phyloP scores from a whole-genome alignment of 345 rosid genomes.

The Bruguiera gymnorhiza region DNA sequence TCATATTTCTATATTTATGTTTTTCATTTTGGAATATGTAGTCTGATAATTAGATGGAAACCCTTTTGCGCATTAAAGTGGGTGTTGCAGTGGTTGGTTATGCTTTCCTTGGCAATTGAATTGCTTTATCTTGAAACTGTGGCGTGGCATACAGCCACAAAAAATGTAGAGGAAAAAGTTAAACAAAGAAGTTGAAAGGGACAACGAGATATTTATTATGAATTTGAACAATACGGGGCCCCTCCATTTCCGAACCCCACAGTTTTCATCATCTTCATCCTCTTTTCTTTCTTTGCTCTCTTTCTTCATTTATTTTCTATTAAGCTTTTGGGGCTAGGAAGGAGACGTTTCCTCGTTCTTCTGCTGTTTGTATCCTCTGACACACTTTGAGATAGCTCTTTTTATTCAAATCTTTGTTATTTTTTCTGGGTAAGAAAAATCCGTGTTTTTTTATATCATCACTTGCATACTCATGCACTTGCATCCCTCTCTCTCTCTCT shows the following conservation, averaged over 20 bases:
- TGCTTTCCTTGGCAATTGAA: conserved; percentile 36
- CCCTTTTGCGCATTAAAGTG: conserved; percentile 30
- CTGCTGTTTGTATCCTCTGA: conserved; percentile 66
- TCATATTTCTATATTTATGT: background rate
- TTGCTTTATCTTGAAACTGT: conserved; percentile 56
- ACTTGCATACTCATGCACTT: background rate
- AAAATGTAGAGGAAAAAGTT: conserved; percentile 12
- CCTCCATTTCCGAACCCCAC: conserved; percentile 14
- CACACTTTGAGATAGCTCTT: conserved; percentile 27
- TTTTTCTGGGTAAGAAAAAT: background rate
- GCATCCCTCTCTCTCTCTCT: background rate
- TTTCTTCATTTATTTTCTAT: conserved; percentile 22
- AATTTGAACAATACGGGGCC: conserved; percentile 24
- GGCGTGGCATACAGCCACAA: conserved; percentile 44
- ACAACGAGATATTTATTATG: conserved; percentile 49
- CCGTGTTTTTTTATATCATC: background rate
- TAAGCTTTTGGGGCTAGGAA: conserved; percentile 40
- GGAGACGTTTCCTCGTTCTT: conserved; percentile 83
- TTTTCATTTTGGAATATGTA: background rate
- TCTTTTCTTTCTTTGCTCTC: conserved; percentile 15
- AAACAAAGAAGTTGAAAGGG: conserved; percentile 23
- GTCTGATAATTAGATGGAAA: background rate
- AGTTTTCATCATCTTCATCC: conserved; percentile 33
- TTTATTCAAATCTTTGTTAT: background rate
- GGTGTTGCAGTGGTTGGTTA: conserved; percentile 51